Evolutionary conservation across 1,284 basidiomycete genomes (phyloP).

Genomic region (Tausonia pullulans): DNA sequence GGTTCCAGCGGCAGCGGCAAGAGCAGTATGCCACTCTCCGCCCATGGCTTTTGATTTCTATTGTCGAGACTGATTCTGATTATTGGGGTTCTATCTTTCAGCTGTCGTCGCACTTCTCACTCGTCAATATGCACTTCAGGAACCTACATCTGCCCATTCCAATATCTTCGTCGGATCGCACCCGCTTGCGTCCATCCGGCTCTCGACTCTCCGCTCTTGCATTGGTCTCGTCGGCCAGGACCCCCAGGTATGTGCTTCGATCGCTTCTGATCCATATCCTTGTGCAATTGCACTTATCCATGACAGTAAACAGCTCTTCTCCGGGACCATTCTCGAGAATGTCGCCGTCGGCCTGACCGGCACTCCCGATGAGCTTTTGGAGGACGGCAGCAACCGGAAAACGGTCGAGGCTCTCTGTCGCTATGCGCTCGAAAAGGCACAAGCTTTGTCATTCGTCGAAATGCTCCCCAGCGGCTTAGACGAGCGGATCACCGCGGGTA

Average conservation of each 20-base stretch:
- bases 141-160: neutral
- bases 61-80: too few relatives aligned
- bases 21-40: too few relatives aligned
- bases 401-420: constrained; percentile 28
- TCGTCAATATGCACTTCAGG: constrained; percentile 33
- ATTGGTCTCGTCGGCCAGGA: constrained; percentile 38
- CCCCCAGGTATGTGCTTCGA: constrained; percentile 20
- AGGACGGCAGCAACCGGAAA: constrained; percentile 15
- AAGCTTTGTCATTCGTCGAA: constrained; percentile 35
- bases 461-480: constrained; percentile 33
- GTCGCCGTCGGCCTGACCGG: constrained; percentile 34
- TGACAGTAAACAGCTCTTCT: constrained; percentile 26
- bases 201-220: constrained; percentile 36
- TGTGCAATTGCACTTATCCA: too few relatives aligned
- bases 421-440: constrained; percentile 28
- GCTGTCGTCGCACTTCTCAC: constrained; percentile 36
- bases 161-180: constrained; percentile 7
- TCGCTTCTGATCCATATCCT: too few relatives aligned
- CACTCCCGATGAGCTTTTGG: constrained; percentile 23
- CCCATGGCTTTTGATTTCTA: too few relatives aligned
- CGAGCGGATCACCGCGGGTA: constrained; percentile 31
- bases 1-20: constrained; percentile 18
- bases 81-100: constrained; percentile 1
- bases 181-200: constrained; percentile 24
- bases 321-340: constrained; percentile 36